Evolutionary conservation across 345 rosid genomes (phyloP), one percentile per base, ranked within the genome.

Genomic region (Diplotaxis tenuifolia): DNA sequence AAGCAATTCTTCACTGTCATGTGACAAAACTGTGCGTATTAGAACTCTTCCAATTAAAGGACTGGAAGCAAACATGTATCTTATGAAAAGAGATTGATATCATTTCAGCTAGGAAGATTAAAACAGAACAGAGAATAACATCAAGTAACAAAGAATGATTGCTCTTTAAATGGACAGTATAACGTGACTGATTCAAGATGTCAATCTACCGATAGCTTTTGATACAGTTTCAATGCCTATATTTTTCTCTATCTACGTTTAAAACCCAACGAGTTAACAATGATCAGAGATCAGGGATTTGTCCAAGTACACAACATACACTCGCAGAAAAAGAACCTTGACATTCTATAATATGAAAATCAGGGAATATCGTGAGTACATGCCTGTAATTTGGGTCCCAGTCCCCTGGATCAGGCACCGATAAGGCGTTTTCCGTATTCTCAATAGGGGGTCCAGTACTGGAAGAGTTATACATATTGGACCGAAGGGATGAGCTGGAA

Each of bases 321-420:
- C 11, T 22, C 1, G 12, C 40, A 65, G 50, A 65, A 49, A 47
- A 47, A 58, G 56, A 68, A 66, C 73, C 36, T 32, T 31, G 27
- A 56, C 55, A 72, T 22, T 67, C 21, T 42, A 42, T 29, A 42
- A 66, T 21, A 40, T 22, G 22, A 18, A 52, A 50, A 22, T 50
- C 28, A 38, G 38, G 67, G 60, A 21, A 27, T 6, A 61, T 61
- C 11, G 60, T 61, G 64, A 66, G 61, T 73, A 52, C 81, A 77
- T 76, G 85, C 99, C 99, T 92, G 86, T 89, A 96, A 83, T 87
- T 88, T 34, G 99, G 99, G 85, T 96, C 99, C 99, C 99, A 96
- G 50, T 96, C 98, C 70, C 96, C 96, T 15, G 99, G 98, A 84
- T 87, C 88, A 67, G 95, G 98, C 69, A 89, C 70, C 19, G 93